phyloP scores from a whole-genome alignment of 352 stramenopile genomes.

The Phytopythium litorale region DNA sequence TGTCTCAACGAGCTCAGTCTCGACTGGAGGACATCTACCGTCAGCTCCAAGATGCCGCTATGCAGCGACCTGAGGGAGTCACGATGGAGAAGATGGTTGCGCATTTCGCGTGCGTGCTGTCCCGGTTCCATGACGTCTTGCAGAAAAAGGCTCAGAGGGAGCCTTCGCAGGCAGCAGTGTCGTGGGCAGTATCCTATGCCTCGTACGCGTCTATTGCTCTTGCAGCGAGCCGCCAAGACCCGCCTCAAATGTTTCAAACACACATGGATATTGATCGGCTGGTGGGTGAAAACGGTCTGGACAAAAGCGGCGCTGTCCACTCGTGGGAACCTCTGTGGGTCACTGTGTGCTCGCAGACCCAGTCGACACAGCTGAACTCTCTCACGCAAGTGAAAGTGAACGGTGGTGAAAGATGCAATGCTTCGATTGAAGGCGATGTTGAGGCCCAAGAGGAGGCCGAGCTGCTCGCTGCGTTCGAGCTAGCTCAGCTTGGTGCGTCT shows the following conservation, averaged over 20 bases:
- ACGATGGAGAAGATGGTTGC: neutral
- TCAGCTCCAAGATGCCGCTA: neutral
- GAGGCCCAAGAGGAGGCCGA: neutral
- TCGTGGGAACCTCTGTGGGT: neutral
- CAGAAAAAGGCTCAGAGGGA: neutral
- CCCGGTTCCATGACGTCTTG: neutral
- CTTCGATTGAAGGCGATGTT: neutral
- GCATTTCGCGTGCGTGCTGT: neutral
- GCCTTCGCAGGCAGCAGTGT: too few species aligned
- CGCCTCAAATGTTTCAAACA: neutral
- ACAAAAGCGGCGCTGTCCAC: neutral
- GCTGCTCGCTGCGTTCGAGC: neutral
- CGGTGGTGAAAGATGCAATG: neutral
- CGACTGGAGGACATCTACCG: neutral
- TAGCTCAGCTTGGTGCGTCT: neutral
- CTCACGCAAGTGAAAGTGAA: neutral
- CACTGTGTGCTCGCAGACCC: neutral
- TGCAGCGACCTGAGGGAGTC: neutral
- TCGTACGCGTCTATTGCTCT: neutral
- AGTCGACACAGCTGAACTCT: neutral
- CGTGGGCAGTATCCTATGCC: neutral
- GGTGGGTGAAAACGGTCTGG: neutral
- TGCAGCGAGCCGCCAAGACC: neutral
- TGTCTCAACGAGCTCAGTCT: neutral
- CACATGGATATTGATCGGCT: constrained; percentile 2